These are phyloP conservation scores for Zostera marina DNA, from an alignment of 116 monocot genomes.

Conservation along the genomic window DNA sequence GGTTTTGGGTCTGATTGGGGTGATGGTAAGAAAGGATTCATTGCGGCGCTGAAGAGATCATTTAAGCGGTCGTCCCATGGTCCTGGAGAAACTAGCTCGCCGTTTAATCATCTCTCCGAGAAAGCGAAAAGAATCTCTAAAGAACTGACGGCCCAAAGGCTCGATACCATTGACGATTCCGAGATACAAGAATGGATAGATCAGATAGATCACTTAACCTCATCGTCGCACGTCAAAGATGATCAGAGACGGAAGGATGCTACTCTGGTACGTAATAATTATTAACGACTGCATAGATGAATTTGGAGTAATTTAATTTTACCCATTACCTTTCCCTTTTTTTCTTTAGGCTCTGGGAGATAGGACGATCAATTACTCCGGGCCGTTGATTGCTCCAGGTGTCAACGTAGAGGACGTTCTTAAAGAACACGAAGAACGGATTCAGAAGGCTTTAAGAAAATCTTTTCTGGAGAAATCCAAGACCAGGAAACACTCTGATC, in stretches of 20 bases:
- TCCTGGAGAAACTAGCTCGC: too few species aligned
- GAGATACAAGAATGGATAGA: slow-evolving; percentile 22
- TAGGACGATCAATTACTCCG: slow-evolving; percentile 58
- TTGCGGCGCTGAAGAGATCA: too few species aligned
- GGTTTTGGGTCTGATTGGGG: too few species aligned
- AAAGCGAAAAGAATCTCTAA: too few species aligned
- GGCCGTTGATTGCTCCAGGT: slow-evolving; percentile 64
- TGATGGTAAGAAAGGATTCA: too few species aligned
- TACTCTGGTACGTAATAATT: slow-evolving; percentile 26
- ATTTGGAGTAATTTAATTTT: too few species aligned
- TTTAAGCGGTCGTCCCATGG: too few species aligned
- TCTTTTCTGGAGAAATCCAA: slow-evolving; percentile 41
- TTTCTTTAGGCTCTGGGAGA: slow-evolving; percentile 24
- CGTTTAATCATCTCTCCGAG: too few species aligned
- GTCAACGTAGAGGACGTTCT: slow-evolving; percentile 81
- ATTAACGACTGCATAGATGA: too few species aligned
- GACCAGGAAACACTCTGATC: slow-evolving; percentile 12
- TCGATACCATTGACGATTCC: slow-evolving; percentile 22
- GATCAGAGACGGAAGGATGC: slow-evolving; percentile 37
- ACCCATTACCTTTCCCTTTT: too few species aligned
- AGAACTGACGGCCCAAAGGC: slow-evolving; percentile 1
- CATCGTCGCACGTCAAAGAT: slow-evolving; percentile 49
- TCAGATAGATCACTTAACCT: slow-evolving; percentile 33
- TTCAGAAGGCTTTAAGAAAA: slow-evolving; percentile 49
- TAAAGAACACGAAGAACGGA: slow-evolving; percentile 73